phyloP scores from a whole-genome alignment of 768 basidiomycete genomes.

The Solioccasus polychromus region DNA sequence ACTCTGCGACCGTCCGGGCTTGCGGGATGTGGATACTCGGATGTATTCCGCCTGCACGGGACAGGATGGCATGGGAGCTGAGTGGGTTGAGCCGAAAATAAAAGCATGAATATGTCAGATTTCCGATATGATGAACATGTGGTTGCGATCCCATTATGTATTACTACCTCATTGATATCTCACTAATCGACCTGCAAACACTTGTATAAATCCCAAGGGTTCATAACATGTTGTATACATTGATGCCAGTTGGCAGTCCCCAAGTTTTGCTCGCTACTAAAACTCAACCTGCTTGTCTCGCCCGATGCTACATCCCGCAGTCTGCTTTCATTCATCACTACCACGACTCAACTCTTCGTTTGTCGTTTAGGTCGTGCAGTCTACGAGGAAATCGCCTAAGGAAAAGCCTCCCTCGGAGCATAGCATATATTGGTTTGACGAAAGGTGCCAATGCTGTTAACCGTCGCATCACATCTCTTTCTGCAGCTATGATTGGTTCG shows the following conservation, averaged over 20 bases:
- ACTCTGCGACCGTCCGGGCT: slow-evolving; percentile 25
- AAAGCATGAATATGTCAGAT: too few relatives aligned
- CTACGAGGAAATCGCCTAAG: slow-evolving; percentile 23
- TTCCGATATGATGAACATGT: too few relatives aligned
- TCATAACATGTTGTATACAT: too few relatives aligned
- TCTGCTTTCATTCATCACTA: slow-evolving; percentile 40
- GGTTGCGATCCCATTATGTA: too few relatives aligned
- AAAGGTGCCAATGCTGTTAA: slow-evolving; percentile 9
- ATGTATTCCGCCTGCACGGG: slow-evolving; percentile 14
- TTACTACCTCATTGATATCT: too few relatives aligned
- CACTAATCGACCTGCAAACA: too few relatives aligned
- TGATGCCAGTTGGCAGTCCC: too few relatives aligned
- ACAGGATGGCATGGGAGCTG: slow-evolving; percentile 14
- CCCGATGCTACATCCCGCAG: slow-evolving; percentile 42
- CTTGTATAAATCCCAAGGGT: too few relatives aligned
- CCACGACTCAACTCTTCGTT: slow-evolving; percentile 44
- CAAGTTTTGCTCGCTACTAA: too few relatives aligned
- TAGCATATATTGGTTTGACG: slow-evolving; percentile 38
- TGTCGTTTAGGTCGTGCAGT: slow-evolving; percentile 44
- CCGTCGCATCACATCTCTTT: background rate
- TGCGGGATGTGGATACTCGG: slow-evolving; percentile 21
- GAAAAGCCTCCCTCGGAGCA: slow-evolving; percentile 42
- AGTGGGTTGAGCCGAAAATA: slow-evolving; percentile 23
- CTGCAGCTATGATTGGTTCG: background rate
- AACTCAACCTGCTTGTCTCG: slow-evolving; percentile 52